phyloP scores from a whole-genome alignment of 2,329 filamentous ascomycete species.

The Venturia aucupariae region DNA sequence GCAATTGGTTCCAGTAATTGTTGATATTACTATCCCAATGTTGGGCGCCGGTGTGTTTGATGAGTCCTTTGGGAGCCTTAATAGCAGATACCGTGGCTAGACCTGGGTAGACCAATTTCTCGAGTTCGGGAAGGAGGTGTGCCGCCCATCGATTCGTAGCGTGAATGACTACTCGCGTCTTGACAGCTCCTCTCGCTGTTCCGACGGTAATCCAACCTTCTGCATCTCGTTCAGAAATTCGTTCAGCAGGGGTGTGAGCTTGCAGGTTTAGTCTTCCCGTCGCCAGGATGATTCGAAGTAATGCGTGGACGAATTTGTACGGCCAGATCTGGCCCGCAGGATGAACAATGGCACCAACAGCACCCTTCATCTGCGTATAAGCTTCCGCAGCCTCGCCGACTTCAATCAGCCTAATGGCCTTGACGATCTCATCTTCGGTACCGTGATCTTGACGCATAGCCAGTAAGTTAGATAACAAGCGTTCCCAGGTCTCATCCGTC shows the following conservation, averaged over 20 bases:
- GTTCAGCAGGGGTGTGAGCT: neutral
- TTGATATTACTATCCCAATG: neutral
- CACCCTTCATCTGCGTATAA: conserved; percentile 3
- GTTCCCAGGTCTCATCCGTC: neutral
- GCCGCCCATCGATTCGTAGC: conserved; percentile 30
- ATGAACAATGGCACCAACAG: neutral
- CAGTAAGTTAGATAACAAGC: neutral
- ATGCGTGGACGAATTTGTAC: conserved; percentile 1
- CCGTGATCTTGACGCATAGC: conserved; percentile 4
- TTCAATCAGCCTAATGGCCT: neutral
- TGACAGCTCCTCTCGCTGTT: conserved; percentile 20
- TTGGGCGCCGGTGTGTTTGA: neutral
- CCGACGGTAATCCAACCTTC: conserved; percentile 16
- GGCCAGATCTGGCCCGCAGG: conserved; percentile 4
- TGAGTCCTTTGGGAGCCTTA: neutral
- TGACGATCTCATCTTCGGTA: neutral
- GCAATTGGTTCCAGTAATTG: neutral
- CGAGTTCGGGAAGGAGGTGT: conserved; percentile 26
- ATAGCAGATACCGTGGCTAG: neutral
- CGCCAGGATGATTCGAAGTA: neutral
- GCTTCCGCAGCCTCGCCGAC: neutral
- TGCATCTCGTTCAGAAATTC: neutral
- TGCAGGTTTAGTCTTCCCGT: neutral
- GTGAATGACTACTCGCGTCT: conserved; percentile 20
- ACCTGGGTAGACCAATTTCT: conserved; percentile 14